Evolutionary conservation across 1,284 basidiomycete species (phyloP).

Genomic region (Apiotrichum mycotoxinovorans): DNA sequence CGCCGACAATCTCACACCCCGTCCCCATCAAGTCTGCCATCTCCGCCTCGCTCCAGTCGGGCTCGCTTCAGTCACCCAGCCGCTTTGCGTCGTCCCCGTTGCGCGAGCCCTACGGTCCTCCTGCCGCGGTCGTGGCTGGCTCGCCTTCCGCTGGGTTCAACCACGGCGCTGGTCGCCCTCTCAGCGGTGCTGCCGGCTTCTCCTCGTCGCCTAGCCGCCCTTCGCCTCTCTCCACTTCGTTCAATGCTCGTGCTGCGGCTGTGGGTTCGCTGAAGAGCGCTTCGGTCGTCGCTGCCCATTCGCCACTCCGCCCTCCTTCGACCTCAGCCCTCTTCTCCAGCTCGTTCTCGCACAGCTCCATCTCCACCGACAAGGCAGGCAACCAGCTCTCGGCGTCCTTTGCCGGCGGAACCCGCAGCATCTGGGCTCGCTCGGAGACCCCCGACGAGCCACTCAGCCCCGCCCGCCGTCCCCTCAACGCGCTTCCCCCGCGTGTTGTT

Average conservation of each 20-base stretch:
- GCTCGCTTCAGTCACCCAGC: slow-evolving; percentile 16
- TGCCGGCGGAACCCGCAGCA: slow-evolving; percentile 37
- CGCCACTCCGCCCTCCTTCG: slow-evolving; percentile 38
- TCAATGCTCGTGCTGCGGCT: slow-evolving; percentile 20
- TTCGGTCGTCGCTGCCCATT: slow-evolving; percentile 27
- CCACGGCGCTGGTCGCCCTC: slow-evolving; percentile 17
- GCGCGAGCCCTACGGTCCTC: slow-evolving; percentile 45
- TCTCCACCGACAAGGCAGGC: slow-evolving; percentile 19
- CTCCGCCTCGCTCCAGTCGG: slow-evolving; percentile 36
- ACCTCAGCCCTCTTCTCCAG: slow-evolving; percentile 31
- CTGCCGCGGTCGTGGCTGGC: slow-evolving; percentile 33
- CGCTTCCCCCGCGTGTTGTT: slow-evolving; percentile 10
- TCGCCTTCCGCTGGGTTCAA: slow-evolving; percentile 44
- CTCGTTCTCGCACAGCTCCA: slow-evolving; percentile 39
- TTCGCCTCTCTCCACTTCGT: slow-evolving; percentile 41
- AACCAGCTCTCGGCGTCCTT: slow-evolving; percentile 42
- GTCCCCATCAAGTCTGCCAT: slow-evolving; percentile 46
- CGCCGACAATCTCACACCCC: slow-evolving; percentile 23
- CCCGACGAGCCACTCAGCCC: slow-evolving; percentile 42
- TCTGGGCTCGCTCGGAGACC: slow-evolving; percentile 43
- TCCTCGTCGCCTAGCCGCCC: slow-evolving; percentile 41
- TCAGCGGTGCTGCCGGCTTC: slow-evolving; percentile 28
- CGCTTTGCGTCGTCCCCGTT: slow-evolving; percentile 38
- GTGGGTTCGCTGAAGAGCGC: slow-evolving; percentile 30
- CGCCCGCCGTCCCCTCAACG: not conserved